phyloP scores from a whole-genome alignment of 2,329 filamentous ascomycete genomes.

The Metarhizium sp. region DNA sequence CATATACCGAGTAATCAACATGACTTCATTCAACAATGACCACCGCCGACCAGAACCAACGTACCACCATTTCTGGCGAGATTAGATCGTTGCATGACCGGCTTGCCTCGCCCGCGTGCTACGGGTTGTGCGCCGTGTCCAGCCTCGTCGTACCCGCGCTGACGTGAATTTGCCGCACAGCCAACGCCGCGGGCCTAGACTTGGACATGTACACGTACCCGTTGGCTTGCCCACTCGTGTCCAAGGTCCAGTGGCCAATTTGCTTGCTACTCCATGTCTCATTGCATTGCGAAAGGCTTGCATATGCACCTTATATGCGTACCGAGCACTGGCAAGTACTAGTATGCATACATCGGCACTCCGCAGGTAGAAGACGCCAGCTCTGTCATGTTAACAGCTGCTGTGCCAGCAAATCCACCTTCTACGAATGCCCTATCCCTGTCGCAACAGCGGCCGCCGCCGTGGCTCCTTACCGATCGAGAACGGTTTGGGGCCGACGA shows the following conservation, averaged over 20 bases:
- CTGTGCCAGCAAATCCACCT: not conserved
- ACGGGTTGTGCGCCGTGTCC: not conserved
- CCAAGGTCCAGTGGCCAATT: not conserved
- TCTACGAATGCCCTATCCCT: not conserved
- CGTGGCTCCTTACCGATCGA: not conserved
- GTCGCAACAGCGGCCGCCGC: not conserved
- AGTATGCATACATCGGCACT: too few relatives aligned
- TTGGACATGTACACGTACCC: not conserved
- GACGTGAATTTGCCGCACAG: not conserved
- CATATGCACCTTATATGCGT: not conserved
- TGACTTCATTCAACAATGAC: not conserved
- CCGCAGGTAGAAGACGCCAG: not conserved
- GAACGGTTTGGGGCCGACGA: not conserved
- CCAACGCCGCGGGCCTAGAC: not conserved
- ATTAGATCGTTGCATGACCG: not conserved
- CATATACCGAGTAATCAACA: too few relatives aligned
- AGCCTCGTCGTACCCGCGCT: not conserved
- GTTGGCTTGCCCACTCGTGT: not conserved
- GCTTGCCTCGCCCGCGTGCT: not conserved
- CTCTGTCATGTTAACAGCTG: not conserved
- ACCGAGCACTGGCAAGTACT: too few relatives aligned
- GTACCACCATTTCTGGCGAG: not conserved
- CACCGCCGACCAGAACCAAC: not conserved
- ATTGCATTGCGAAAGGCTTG: not conserved
- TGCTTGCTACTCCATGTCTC: not conserved